A percentile compares a stretch with the other conserved stretches of the same genome.
phyloP scores from a whole-genome alignment of 345 rosid genomes.

The Pugionium dolabratum region DNA sequence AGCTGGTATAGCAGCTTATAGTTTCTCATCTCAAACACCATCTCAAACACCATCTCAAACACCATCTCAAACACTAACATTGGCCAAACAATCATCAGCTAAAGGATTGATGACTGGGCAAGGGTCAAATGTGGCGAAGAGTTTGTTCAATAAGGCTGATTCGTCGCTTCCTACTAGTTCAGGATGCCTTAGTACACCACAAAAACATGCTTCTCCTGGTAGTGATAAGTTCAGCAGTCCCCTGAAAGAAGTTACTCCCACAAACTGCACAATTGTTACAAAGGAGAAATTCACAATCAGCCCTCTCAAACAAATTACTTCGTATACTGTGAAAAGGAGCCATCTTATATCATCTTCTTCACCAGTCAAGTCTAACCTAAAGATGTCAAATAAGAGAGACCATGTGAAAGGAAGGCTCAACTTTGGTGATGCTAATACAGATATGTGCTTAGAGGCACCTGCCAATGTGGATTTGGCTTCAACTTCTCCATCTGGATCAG shows the following conservation, averaged over 20 bases:
- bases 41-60: too few species aligned
- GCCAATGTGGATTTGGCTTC: slow-evolving; percentile 25
- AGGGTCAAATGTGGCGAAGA: slow-evolving; percentile 58
- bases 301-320: slow-evolving; percentile 64
- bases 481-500: slow-evolving; percentile 58
- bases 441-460: slow-evolving; percentile 42
- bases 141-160: slow-evolving; percentile 55
- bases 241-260: slow-evolving; percentile 50
- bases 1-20: slow-evolving; percentile 28
- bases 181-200: slow-evolving; percentile 63
- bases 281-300: slow-evolving; percentile 64
- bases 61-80: slow-evolving; percentile 34
- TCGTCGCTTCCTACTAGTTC: slow-evolving; percentile 48
- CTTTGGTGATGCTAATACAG: slow-evolving; percentile 63
- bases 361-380: slow-evolving; percentile 52
- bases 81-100: slow-evolving; percentile 19
- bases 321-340: slow-evolving; percentile 69
- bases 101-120: slow-evolving; percentile 30
- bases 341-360: slow-evolving; percentile 66
- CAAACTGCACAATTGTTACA: slow-evolving; percentile 68
- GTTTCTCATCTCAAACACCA: slow-evolving; percentile 26
- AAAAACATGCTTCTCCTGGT: slow-evolving; percentile 48
- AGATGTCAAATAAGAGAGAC: slow-evolving; percentile 51
- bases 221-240: slow-evolving; percentile 45
- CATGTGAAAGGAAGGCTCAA: slow-evolving; percentile 80